Percentiles rank a stretch among this genome's conserved stretches.
Evolutionary conservation across 2,329 filamentous ascomycete genomes (phyloP).

Genomic region (Phyllosticta paracitricarpa): DNA sequence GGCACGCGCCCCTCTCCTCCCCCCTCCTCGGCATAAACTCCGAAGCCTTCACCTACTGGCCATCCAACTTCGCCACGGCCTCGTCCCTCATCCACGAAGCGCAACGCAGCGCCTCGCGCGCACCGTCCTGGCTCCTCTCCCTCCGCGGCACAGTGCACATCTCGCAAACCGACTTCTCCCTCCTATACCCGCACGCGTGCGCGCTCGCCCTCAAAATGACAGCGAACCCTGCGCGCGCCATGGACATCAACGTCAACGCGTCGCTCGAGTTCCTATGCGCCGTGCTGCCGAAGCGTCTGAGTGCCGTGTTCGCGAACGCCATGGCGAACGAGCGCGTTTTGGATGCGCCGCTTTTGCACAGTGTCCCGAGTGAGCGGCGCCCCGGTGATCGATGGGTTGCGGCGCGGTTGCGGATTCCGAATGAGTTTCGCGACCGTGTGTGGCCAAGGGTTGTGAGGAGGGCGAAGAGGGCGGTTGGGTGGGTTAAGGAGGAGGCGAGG

Average conservation of each 20-base stretch:
- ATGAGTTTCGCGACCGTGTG: conserved; percentile 46
- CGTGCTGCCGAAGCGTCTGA: conserved; percentile 31
- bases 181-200: conserved; percentile 52
- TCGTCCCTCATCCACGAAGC: conserved; percentile 48
- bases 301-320: conserved; percentile 36
- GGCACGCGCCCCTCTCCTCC: conserved; percentile 36
- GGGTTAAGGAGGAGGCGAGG: conserved; percentile 11
- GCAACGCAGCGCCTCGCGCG: conserved; percentile 19
- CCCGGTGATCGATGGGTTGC: conserved; percentile 52
- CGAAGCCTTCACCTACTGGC: conserved; percentile 64
- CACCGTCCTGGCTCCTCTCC: conserved; percentile 37
- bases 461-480: conserved; percentile 16
- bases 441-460: conserved; percentile 35
- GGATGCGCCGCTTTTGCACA: conserved; percentile 32
- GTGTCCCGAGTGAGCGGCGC: conserved; percentile 42
- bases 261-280: conserved; percentile 51
- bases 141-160: conserved; percentile 53
- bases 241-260: conserved; percentile 54
- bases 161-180: conserved; percentile 55
- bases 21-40: conserved; percentile 55
- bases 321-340: conserved; percentile 47
- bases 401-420: conserved; percentile 45
- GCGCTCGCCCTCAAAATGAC: conserved; percentile 52
- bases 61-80: conserved; percentile 50
- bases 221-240: conserved; percentile 51